A percentile compares a stretch with the other conserved stretches of the same genome.
These are phyloP conservation scores for Yarrowia phangngaensis DNA, from an alignment of 805 yeast genomes.

Conservation along the genomic window DNA sequence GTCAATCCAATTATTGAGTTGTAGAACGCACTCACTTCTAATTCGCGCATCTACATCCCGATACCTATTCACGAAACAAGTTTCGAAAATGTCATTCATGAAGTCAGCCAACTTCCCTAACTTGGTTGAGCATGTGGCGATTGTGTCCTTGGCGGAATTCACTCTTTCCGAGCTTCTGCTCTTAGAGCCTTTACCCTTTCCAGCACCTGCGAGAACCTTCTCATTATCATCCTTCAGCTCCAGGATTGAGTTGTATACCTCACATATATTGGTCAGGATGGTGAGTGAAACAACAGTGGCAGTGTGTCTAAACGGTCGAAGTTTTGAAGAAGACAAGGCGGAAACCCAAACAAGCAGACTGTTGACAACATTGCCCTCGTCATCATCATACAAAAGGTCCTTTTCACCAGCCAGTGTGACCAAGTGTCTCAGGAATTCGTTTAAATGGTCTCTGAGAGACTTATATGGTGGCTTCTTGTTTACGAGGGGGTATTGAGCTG, in stretches of 20 bases:
- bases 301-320: conserved; percentile 67
- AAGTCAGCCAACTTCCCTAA: conserved; percentile 42
- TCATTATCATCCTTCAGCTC: conserved; percentile 27
- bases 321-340: conserved; percentile 62
- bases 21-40: conserved; percentile 62
- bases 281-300: conserved; percentile 57
- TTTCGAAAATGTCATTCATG: conserved; percentile 60
- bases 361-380: conserved; percentile 42
- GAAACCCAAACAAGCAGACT: conserved; percentile 69
- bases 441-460: conserved; percentile 52
- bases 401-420: conserved; percentile 10
- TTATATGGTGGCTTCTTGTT: conserved; percentile 49
- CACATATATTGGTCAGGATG: conserved; percentile 60
- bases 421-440: conserved; percentile 48
- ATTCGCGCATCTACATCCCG: conserved; percentile 73
- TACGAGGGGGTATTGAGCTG: conserved; percentile 66
- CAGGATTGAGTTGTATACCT: conserved; percentile 34
- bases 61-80: conserved; percentile 70
- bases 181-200: conserved; percentile 12
- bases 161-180: conserved; percentile 20
- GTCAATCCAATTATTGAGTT: conserved; percentile 70
- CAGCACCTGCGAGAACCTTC: conserved; percentile 12
- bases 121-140: conserved; percentile 32
- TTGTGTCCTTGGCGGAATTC: conserved; percentile 23
- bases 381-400: conserved; percentile 27